These are phyloP conservation scores for Discostella pseudostelligera DNA, from an alignment of 108 stramenopile genomes.

Conservation along the genomic window DNA sequence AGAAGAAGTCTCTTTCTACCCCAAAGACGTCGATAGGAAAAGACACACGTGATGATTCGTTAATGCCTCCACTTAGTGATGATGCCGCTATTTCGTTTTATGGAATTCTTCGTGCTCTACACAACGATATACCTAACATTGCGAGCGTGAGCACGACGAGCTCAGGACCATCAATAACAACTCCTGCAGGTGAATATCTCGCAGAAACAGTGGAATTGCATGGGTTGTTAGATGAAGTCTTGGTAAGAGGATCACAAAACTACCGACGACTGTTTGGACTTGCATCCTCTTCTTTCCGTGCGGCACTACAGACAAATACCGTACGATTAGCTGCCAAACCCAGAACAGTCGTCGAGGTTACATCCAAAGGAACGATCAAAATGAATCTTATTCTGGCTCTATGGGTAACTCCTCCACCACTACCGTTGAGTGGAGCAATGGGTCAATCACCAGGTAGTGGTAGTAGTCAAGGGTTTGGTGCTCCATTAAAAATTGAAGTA, in stretches of 20 bases:
- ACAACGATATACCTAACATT: conserved; percentile 39
- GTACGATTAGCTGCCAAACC: conserved; percentile 45
- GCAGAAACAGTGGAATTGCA: conserved; percentile 52
- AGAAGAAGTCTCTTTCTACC: conserved; percentile 7
- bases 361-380: conserved; percentile 41
- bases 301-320: conserved; percentile 39
- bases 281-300: conserved; percentile 44
- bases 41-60: not conserved
- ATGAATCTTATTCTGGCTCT: conserved; percentile 44
- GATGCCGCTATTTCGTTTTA: conserved; percentile 59
- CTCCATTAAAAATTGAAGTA: conserved; percentile 62
- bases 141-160: conserved; percentile 22
- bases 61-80: conserved; percentile 39
- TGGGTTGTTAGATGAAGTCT: conserved; percentile 67
- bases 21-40: conserved; percentile 4
- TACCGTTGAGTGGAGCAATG: conserved; percentile 17
- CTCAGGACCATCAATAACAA: not conserved
- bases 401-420: conserved; percentile 37
- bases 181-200: conserved; percentile 51
- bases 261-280: conserved; percentile 56
- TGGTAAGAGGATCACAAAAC: conserved; percentile 46
- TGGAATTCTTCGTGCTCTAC: conserved; percentile 57
- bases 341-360: conserved; percentile 43
- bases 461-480: conserved; percentile 28
- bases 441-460: conserved; percentile 17